Percentiles rank a stretch among this genome's conserved stretches.
phyloP scores from a whole-genome alignment of 73 alveolate genomes.

The Stentor coeruleus region DNA sequence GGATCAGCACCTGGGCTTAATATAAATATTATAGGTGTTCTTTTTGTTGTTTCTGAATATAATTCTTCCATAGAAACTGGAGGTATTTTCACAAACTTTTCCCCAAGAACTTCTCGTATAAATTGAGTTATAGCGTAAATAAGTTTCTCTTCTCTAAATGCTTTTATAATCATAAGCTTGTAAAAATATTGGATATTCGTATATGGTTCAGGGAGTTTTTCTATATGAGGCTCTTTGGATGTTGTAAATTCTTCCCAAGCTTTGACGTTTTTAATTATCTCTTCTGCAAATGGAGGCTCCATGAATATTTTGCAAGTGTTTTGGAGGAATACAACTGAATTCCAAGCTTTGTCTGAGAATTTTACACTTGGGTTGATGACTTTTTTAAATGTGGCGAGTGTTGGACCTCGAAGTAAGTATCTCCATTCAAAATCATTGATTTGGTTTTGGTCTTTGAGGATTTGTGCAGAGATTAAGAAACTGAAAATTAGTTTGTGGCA shows the following conservation, averaged over 20 bases:
- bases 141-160: constrained; percentile 45
- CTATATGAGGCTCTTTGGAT: constrained; percentile 33
- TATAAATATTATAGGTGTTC: constrained; percentile 97
- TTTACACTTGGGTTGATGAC: constrained; percentile 36
- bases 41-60: constrained; percentile 88
- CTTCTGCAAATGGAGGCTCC: constrained; percentile 11
- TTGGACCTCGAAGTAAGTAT: constrained; percentile 61
- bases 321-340: constrained; percentile 37
- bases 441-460: constrained; percentile 74
- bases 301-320: constrained; percentile 6
- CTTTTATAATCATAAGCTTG: constrained; percentile 33
- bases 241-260: constrained; percentile 35
- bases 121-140: constrained; percentile 25
- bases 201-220: constrained; percentile 34
- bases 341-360: constrained; percentile 21
- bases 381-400: constrained; percentile 42
- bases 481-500: constrained; percentile 94
- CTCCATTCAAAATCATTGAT: constrained; percentile 88
- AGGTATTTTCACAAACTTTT: constrained; percentile 95
- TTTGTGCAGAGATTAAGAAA: constrained; percentile 90
- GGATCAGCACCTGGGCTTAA: constrained; percentile 99
- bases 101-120: constrained; percentile 88
- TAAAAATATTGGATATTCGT: constrained; percentile 22
- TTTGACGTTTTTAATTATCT: constrained; percentile 27
- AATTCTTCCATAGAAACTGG: constrained; percentile 95